Base-by-base conservation (phyloP, 345 rosid species). In the Clarkia xantiana region DNA sequence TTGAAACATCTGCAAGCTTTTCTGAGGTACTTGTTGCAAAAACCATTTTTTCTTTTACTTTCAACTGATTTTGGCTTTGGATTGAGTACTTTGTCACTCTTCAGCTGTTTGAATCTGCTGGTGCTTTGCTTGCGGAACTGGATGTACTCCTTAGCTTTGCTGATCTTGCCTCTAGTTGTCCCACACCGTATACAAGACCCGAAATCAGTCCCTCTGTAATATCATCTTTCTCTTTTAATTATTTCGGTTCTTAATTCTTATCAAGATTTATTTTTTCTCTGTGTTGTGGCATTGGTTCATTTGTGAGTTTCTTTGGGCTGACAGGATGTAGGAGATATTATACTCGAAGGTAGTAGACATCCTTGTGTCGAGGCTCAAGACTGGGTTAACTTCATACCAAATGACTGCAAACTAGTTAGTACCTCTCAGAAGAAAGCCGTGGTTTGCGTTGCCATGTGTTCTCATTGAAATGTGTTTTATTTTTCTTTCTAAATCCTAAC, bases 301-400 rank as follows among this genome's bases (percentile, higher is more conserved):
- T 23, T 23, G 16, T 6, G 46, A 40, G 14, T 40, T 41, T 15
- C 12, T 53, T 54, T 58, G 53, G 46, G 57, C 40, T 53, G 42
- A 67, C 56, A 91, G 98, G 90, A 81, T 64, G 77, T 57, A 34
- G 96, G 96, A 42, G 84, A 84, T 59, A 80, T 91, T 53, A 61
- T 91, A 56, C 62, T 91, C 66, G 83, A 76, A 84, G 94, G 93
- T 57, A 76, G 96, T 57, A 70, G 98, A 60, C 98, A 91, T 69
- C 98, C 98, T 34, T 91, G 98, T 55, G 96, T 86, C 58, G 98
- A 86, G 72, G 96, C 98, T 60, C 96, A 91, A 61, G 94, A 91
- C 51, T 91, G 96, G 96, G 94, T 86, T 68, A 91, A 86, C 71
- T 86, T 91, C 67, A 91, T 91, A 76, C 98, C 96, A 53, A 91